Base-by-base conservation (phyloP, 768 basidiomycete genomes). In the Pleurotus cornucopiae region DNA sequence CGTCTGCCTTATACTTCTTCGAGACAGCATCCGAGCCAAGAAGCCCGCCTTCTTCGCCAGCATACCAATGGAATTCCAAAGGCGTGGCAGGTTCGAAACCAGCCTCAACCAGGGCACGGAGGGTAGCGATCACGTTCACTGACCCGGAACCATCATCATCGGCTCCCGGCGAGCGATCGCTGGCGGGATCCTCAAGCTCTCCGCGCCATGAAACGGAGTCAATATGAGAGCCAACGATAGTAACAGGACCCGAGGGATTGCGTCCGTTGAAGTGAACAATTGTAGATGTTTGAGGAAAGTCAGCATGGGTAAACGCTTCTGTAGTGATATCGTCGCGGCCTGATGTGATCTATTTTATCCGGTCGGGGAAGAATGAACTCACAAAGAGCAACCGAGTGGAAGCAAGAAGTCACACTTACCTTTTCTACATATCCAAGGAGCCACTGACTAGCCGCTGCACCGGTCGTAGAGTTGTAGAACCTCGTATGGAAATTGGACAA, bases 1-100 rank as follows among this genome's bases (percentile, higher is more conserved):
- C 49, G 20, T 51, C 49, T 21, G n/a, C 49, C 37, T 51, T 51
- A n/a, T 51, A 30, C 41, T 44, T 44, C 41, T 44, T n/a, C 41
- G 41, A 16, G 41, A 44, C 20, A 5, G n/a, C 41, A 21, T 21
- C n/a, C 5, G 41, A 44, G 9, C 41, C 41, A 44, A 44, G 41
- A 5, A n/a, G 41, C 9, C 41, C 41, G 20, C 41, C 30, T 34
- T 34, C 30, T 21, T 44, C 41, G 12, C 41, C 41, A 21, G 41
- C 41, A 44, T 44, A 44, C 41, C 41, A 44, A 44, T 44, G 41
- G 12, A 44, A 44, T 21, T 44, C 41, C 20, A 21, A n/a, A 9
- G 41, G 41, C n/a, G 41, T 44, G 11, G 41, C 41, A 16, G 41
- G 41, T 4, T 44, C 20, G 41, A 44, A 44, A 3, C 41, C 41